Conservation (phyloP, 306 rosid genomes). For the Cicer cuneatum region DNA sequence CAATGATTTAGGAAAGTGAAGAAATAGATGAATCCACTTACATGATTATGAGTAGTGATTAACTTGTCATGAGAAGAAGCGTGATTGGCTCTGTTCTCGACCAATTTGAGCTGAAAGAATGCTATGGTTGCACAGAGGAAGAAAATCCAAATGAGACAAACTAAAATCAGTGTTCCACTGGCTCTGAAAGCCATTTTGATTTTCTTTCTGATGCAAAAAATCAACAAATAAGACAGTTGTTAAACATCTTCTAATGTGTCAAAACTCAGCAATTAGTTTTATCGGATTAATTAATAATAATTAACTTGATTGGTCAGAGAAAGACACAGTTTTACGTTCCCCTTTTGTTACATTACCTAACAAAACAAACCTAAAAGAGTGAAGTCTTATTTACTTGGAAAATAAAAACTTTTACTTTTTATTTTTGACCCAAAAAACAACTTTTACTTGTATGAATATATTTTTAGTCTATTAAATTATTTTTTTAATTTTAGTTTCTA, state of each 20-base stretch:
- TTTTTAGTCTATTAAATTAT: too few relatives aligned
- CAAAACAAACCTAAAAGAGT: too few relatives aligned
- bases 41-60: slow-evolving; percentile 17
- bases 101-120: slow-evolving; percentile 53
- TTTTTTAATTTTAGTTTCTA: too few relatives aligned
- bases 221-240: neutral
- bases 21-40: slow-evolving; percentile 29
- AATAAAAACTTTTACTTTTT: too few relatives aligned
- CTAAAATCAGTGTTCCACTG: slow-evolving; percentile 34
- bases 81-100: slow-evolving; percentile 30
- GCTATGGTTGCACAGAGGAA: slow-evolving; percentile 53
- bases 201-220: neutral
- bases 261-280: neutral
- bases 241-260: neutral
- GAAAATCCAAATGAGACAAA: slow-evolving; percentile 46
- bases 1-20: neutral
- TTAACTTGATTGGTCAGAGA: slow-evolving; percentile 17
- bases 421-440: too few relatives aligned
- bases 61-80: slow-evolving; percentile 25
- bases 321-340: too few relatives aligned
- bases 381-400: too few relatives aligned
- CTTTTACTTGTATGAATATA: too few relatives aligned
- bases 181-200: slow-evolving; percentile 45
- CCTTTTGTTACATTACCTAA: too few relatives aligned
- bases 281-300: slow-evolving; percentile 23